These are phyloP conservation scores for Venustampulla echinocandica DNA, from an alignment of 495 filamentous ascomycete species.

Conservation along the genomic window DNA sequence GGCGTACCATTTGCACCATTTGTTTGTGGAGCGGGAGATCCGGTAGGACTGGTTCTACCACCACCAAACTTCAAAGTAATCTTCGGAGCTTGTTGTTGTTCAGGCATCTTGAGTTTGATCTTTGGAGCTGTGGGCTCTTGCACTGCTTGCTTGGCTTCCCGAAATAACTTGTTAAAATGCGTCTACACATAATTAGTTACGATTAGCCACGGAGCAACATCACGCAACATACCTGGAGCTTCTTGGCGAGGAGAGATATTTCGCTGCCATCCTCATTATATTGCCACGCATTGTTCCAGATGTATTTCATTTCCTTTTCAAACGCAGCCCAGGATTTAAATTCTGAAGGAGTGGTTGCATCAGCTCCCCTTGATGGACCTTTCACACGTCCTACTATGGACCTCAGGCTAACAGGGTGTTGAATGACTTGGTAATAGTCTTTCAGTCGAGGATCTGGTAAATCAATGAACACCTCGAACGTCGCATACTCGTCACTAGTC, in stretches of 20 bases:
- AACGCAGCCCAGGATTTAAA: slow-evolving; percentile 74
- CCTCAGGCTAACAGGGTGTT: slow-evolving; percentile 62
- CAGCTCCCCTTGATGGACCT: slow-evolving; percentile 55
- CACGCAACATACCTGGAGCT: slow-evolving; percentile 57
- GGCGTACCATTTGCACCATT: slow-evolving; percentile 23
- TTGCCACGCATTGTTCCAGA: slow-evolving; percentile 77
- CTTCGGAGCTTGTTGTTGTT: slow-evolving; percentile 32
- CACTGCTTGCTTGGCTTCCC: slow-evolving; percentile 56
- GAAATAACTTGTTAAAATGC: slow-evolving; percentile 54
- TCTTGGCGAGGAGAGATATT: slow-evolving; percentile 59
- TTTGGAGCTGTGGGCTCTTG: slow-evolving; percentile 60
- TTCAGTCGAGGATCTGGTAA: slow-evolving; percentile 51
- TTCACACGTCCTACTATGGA: slow-evolving; percentile 61
- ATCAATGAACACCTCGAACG: slow-evolving; percentile 57
- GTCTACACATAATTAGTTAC: slow-evolving; percentile 34
- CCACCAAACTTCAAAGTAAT: slow-evolving; percentile 47
- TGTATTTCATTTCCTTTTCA: slow-evolving; percentile 63
- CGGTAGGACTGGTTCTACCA: slow-evolving; percentile 35
- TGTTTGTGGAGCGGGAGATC: slow-evolving; percentile 44
- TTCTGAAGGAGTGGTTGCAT: slow-evolving; percentile 52
- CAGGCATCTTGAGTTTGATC: slow-evolving; percentile 64
- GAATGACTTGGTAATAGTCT: slow-evolving; percentile 74
- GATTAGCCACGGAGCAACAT: slow-evolving; percentile 13
- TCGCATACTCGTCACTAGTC: slow-evolving; percentile 38
- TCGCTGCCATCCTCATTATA: slow-evolving; percentile 88